These are phyloP conservation scores for Aureobasidium sp. DNA, from an alignment of 2,329 filamentous ascomycete genomes.

Conservation along the genomic window DNA sequence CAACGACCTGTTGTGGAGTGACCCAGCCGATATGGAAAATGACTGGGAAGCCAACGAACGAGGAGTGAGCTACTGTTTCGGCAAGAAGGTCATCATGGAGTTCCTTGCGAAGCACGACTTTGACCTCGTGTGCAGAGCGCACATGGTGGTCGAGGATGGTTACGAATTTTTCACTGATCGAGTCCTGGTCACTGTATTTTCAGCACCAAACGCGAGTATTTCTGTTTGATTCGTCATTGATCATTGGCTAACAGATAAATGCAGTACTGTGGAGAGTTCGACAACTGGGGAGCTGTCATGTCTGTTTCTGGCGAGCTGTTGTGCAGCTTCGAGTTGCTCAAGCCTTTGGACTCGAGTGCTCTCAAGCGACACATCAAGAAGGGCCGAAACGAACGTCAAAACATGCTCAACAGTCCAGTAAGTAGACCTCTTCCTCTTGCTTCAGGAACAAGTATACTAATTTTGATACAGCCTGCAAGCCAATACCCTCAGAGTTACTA, in stretches of 20 bases:
- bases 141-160: conserved; percentile 99
- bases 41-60: conserved; percentile 98
- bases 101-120: conserved; percentile 94
- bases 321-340: conserved; percentile 94
- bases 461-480: conserved; percentile 37
- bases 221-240: background rate
- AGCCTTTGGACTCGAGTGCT: conserved; percentile 90
- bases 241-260: conserved; percentile 16
- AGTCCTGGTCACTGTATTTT: conserved; percentile 93
- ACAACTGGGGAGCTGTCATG: conserved; percentile 99
- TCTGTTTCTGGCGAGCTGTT: conserved; percentile 88
- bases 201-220: conserved; percentile 83
- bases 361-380: conserved; percentile 99
- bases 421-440: conserved; percentile 32
- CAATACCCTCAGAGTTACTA: conserved; percentile 45
- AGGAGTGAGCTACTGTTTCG: conserved; percentile 97
- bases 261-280: conserved; percentile 96
- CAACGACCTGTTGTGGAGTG: conserved; percentile 94
- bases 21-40: conserved; percentile 88
- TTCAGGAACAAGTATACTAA: background rate
- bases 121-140: conserved; percentile 90
- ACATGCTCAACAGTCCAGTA: conserved; percentile 93
- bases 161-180: conserved; percentile 98
- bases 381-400: conserved; percentile 86
- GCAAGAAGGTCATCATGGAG: conserved; percentile 95